These are phyloP conservation scores for Fusarium haematococcum DNA, from an alignment of 2,329 filamentous ascomycete genomes.

Conservation along the genomic window DNA sequence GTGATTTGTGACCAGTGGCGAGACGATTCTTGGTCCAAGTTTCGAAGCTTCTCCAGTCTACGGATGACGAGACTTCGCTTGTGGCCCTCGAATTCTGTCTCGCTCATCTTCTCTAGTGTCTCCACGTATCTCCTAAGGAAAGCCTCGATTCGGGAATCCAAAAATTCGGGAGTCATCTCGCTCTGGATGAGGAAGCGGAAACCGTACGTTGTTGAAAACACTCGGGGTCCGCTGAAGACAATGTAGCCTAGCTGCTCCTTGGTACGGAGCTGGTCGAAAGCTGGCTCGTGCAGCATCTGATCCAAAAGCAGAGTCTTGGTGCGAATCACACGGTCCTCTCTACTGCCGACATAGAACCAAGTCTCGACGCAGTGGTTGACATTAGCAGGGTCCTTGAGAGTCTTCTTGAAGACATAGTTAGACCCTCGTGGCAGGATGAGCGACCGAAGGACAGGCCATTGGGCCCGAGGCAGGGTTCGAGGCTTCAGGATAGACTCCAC, in stretches of 20 bases:
- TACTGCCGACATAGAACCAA: constrained; percentile 76
- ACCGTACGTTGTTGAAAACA: constrained; percentile 81
- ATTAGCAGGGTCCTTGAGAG: constrained; percentile 86
- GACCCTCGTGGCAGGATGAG: constrained; percentile 82
- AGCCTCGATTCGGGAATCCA: constrained; percentile 87
- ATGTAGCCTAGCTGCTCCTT: constrained; percentile 99
- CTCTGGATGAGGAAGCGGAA: constrained; percentile 95
- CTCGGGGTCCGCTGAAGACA: constrained; percentile 84
- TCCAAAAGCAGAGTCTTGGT: constrained; percentile 85
- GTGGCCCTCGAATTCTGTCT: constrained; percentile 88
- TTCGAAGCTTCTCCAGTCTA: constrained; percentile 91
- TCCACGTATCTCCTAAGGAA: constrained; percentile 79
- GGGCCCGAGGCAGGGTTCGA: constrained; percentile 76
- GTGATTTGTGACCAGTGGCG: constrained; percentile 89
- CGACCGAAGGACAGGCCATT: constrained; percentile 84
- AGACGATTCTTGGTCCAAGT: constrained; percentile 84
- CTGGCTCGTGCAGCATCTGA: constrained; percentile 92
- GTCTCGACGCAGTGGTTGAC: constrained; percentile 90
- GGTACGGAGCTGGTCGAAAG: constrained; percentile 93
- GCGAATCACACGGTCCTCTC: constrained; percentile 75
- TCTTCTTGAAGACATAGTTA: constrained; percentile 86
- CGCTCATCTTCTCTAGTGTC: constrained; percentile 79
- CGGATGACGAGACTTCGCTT: constrained; percentile 91
- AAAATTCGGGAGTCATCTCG: constrained; percentile 84
- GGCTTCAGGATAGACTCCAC: constrained; percentile 83